Evolutionary conservation across 345 rosid genomes (phyloP).

Genomic region (Bretschneidera sinensis): DNA sequence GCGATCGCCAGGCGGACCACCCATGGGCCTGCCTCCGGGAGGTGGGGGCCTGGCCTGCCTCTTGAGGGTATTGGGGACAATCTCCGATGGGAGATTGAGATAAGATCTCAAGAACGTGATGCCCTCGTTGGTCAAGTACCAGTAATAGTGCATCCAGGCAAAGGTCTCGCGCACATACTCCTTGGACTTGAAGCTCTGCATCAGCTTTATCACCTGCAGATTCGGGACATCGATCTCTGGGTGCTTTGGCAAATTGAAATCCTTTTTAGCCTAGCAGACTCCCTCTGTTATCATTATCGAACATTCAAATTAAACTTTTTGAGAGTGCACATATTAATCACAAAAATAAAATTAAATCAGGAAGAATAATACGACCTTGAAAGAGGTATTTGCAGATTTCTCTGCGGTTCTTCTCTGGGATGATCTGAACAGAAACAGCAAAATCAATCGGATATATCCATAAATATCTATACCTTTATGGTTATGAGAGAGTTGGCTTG

Average conservation of each 20-base stretch:
- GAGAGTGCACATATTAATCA: no score
- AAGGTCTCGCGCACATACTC: constrained; percentile 88
- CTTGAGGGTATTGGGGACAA: constrained; percentile 93
- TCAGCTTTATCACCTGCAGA: constrained; percentile 83
- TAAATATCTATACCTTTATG: no score
- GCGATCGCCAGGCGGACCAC: constrained; percentile 81
- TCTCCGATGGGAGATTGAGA: constrained; percentile 89
- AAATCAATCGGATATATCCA: no score
- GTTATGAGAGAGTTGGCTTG: no score
- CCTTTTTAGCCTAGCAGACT: constrained; percentile 84
- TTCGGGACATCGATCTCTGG: constrained; percentile 81
- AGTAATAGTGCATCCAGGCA: constrained; percentile 97
- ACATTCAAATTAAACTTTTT: no score
- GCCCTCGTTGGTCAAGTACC: constrained; percentile 91
- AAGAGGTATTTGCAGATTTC: constrained; percentile 55
- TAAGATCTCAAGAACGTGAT: constrained; percentile 76
- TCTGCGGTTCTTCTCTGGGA: constrained; percentile 32
- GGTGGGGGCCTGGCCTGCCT: constrained; percentile 78
- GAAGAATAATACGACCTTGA: constrained; percentile 41
- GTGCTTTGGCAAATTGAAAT: constrained; percentile 76
- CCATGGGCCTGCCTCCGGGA: constrained; percentile 63
- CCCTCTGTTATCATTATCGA: constrained; percentile 51
- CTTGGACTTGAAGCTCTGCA: constrained; percentile 95
- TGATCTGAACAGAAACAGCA: no score
- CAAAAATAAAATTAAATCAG: no score